Evolutionary conservation across 2,329 filamentous ascomycete species (phyloP), one percentile per base, ranked within the genome.

Genomic region (Talaromyces sp.): DNA sequence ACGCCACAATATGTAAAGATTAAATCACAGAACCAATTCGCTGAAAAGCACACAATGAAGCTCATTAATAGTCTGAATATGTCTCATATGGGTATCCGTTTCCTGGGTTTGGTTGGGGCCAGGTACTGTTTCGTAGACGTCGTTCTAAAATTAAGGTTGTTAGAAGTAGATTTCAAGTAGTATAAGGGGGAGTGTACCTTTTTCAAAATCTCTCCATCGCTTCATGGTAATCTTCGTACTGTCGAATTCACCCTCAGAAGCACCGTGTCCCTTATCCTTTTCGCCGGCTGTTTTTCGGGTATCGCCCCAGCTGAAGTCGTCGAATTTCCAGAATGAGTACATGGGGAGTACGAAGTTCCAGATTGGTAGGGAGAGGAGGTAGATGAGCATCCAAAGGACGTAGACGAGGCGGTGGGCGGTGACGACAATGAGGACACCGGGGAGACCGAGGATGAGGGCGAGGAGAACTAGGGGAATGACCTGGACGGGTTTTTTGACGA

Each of bases 141-240:
- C 73, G 73, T 68, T 75, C 73, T 75, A 17, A 4, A 4, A 6
- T 44, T n/a, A n/a, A 41, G 32, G 5, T 33, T 20, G 32, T 50
- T 41, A 42, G 46, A 39, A 20, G n/a, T 62, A 54, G 56, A 61
- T 20, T 20, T 8, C 5, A 14, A 13, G 3, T 1, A 29, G 16
- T 4, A 29, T 5, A n/a, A 19, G 7, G 9, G 8, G 5, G 37
- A n/a, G 20, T 72, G 71, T 77, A 82, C 84, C 86, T 73, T 82
- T 84, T 80, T 99, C 94, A 70, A 97, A 99, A 75, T 99, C 94
- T 58, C 87, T 89, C 94, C 94, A 99, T 65, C 94, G 81, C 82
- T 96, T 97, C 94, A 99, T 99, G 33, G 93, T 97, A 71, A 99
- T 99, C 84, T 97, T 96, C 75, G 88, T 95, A 73, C 89, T 95